Conservation (phyloP, 2,329 filamentous ascomycete species). For the Trichoderma sp. region DNA sequence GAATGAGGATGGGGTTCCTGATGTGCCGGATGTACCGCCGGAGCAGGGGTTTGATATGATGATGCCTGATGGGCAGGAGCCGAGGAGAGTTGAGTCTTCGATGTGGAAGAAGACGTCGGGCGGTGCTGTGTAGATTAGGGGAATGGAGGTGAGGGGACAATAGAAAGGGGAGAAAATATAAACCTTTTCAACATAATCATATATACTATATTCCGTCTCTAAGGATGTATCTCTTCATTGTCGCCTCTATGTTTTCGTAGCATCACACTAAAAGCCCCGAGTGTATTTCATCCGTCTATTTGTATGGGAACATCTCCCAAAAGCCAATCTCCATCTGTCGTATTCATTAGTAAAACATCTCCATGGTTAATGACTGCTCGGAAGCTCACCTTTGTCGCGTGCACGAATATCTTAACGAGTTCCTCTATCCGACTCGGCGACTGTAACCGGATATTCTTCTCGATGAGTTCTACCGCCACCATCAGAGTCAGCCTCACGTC, state of each 20-base stretch:
- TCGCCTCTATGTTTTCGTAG: background rate
- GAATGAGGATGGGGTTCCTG: constrained; percentile 34
- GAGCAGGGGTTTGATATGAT: constrained; percentile 50
- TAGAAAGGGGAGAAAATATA: background rate
- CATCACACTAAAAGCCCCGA: background rate
- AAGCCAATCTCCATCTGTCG: constrained; percentile 52
- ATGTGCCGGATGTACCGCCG: constrained; percentile 41
- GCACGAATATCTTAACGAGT: constrained; percentile 77
- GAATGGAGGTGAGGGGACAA: background rate
- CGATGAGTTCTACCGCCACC: constrained; percentile 61
- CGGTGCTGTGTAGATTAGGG: background rate
- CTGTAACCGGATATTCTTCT: constrained; percentile 69
- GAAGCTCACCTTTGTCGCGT: constrained; percentile 70
- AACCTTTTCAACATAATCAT: background rate
- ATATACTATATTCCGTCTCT: background rate
- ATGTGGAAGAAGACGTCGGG: constrained; percentile 3
- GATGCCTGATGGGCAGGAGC: constrained; percentile 50
- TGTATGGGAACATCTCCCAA: constrained; percentile 52
- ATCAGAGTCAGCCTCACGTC: background rate
- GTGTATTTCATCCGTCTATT: constrained; percentile 19
- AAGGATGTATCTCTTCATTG: background rate
- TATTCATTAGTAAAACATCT: background rate
- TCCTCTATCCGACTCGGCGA: constrained; percentile 76
- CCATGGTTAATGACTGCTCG: background rate
- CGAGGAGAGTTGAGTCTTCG: constrained; percentile 39